A percentile compares a stretch with the other conserved stretches of the same genome.
These are phyloP conservation scores for Capronia coronata DNA, from an alignment of 2,329 filamentous ascomycete genomes.

Conservation along the genomic window DNA sequence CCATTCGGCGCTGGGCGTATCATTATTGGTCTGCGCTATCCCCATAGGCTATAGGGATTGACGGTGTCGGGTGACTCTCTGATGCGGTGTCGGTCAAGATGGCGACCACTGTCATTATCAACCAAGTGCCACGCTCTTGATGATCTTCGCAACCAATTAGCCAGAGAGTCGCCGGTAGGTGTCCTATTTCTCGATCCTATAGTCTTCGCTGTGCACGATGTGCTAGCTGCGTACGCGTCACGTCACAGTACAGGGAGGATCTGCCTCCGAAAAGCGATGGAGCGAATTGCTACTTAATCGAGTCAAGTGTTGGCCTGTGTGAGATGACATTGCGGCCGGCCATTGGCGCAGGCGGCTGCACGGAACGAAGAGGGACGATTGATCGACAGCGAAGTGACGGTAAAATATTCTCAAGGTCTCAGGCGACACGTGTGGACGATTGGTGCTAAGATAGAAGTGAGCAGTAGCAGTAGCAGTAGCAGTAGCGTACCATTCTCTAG, in stretches of 20 bases:
- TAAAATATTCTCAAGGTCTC: not conserved
- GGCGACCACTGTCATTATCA: not conserved
- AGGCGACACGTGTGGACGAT: constrained; percentile 15
- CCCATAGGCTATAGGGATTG: not conserved
- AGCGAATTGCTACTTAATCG: constrained; percentile 4
- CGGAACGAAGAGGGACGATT: constrained; percentile 3
- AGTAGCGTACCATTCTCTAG: not conserved
- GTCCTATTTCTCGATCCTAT: too few species aligned
- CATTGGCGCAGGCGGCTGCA: constrained; percentile 9
- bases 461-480: not conserved
- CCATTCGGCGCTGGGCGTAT: not conserved
- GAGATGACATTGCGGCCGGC: not conserved
- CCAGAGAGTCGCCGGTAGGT: too few species aligned
- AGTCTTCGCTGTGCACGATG: too few species aligned
- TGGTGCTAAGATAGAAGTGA: not conserved
- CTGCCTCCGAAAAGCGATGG: not conserved
- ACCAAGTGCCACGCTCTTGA: not conserved
- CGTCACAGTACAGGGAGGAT: not conserved
- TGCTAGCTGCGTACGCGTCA: constrained; percentile 1
- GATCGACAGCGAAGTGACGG: constrained; percentile 10
- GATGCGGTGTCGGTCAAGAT: not conserved
- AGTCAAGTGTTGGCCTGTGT: constrained; percentile 6
- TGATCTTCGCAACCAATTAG: too few species aligned
- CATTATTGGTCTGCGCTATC: not conserved
- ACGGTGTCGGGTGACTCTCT: not conserved